Evolutionary conservation across 257 asterid species (phyloP), one percentile per base, ranked within the genome.

Genomic region (Primulina tabacum): DNA sequence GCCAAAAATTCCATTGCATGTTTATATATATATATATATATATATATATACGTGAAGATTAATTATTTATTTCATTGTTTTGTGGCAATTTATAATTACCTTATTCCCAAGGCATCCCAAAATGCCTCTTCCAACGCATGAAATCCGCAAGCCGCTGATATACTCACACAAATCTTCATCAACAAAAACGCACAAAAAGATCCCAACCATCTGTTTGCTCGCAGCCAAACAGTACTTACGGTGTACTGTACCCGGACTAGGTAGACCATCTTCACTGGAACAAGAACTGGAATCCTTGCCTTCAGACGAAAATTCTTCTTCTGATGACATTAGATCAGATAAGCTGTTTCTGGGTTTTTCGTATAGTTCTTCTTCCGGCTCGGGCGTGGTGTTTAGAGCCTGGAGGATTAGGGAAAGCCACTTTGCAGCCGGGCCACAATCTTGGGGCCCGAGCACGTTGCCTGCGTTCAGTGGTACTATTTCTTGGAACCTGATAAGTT

Each of bases 381-480:
- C 7, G 38, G 70, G 62, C 47, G 64, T 55, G 4, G 68, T 77
- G 20, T 88, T 88, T 63, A 90, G 78, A 18, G 92, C 77, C 66
- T 74, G 76, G 5, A 90, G 81, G 33, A 84, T 87, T 20, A 89
- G 75, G 0, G 91, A 83, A 20, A 92, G 77, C 98, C 98, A 92
- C 78, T 82, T 82, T 60, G 82, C 77, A 3, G 95, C 90, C 11
- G 98, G 96, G 2, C 84, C 88, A 35, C 67, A 74, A 78, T 89
- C 89, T 72, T 86, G 92, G 7, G 91, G 82, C 7, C 97, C 96
- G 4, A 92, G 65, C 9, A 92, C 92, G 60, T 89, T 92, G 60
- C 96, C 90, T 6, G 96, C 96, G 43, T 89, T 92, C 12, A 92
- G 75, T 16, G 98, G 98, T 38, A 92, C 97, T 68, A 90, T 83